These are phyloP conservation scores for Candida anglica DNA, from an alignment of 805 yeast genomes.

Conservation along the genomic window DNA sequence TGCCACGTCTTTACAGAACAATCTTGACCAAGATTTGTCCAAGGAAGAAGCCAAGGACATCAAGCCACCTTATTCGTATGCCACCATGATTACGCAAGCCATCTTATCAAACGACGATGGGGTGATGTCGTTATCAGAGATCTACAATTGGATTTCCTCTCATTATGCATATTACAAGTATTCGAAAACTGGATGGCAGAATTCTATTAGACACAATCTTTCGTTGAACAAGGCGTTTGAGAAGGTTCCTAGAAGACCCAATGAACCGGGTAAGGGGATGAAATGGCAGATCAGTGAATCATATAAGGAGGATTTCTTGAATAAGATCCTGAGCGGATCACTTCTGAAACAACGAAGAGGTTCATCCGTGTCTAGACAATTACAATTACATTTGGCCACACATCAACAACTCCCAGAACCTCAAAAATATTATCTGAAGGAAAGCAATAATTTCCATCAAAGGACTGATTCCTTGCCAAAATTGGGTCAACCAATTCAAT, in stretches of 20 bases:
- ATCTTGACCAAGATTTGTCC: conserved; percentile 64
- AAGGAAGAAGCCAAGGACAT: conserved; percentile 87
- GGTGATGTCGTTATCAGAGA: conserved; percentile 83
- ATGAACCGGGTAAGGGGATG: conserved; percentile 99
- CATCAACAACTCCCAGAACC: conserved; percentile 52
- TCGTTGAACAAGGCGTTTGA: conserved; percentile 96
- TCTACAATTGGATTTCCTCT: conserved; percentile 83
- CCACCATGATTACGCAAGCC: conserved; percentile 98
- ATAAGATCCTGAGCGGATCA: conserved; percentile 74
- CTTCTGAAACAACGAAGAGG: conserved; percentile 75
- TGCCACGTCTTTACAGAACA: conserved; percentile 42
- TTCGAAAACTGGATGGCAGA: conserved; percentile 97
- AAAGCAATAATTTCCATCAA: conserved; percentile 10
- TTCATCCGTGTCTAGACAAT: conserved; percentile 73
- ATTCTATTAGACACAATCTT: conserved; percentile 91
- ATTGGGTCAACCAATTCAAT: conserved; percentile 14
- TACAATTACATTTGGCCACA: conserved; percentile 68
- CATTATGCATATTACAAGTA: conserved; percentile 90
- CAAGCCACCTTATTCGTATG: conserved; percentile 95
- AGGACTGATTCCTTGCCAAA: conserved; percentile 15
- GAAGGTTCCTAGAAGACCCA: conserved; percentile 90
- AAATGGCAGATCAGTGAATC: conserved; percentile 94
- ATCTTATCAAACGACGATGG: conserved; percentile 86
- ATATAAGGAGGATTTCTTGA: conserved; percentile 79
- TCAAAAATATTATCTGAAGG: conserved; percentile 22